A percentile compares a stretch with the other conserved stretches of the same genome.
These are phyloP conservation scores for Penicillium roqueforti DNA, from an alignment of 495 filamentous ascomycete genomes.

Conservation along the genomic window DNA sequence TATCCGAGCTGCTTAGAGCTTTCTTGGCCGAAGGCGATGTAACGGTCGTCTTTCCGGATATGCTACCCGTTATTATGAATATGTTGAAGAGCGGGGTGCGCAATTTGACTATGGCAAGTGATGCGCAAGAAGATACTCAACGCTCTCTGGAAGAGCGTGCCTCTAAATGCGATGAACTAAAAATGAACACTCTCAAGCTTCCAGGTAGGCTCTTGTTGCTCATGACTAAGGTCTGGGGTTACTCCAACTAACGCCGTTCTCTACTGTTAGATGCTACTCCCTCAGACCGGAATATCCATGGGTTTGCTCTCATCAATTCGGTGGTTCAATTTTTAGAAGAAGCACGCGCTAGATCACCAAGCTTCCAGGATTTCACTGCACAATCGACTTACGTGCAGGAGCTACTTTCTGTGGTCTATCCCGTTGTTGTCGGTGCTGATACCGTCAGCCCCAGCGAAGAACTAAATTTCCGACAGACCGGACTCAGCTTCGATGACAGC, in stretches of 20 bases:
- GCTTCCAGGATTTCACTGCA: slow-evolving; percentile 75
- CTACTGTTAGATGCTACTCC: slow-evolving; percentile 7
- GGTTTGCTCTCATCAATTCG: slow-evolving; percentile 54
- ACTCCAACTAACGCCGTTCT: background rate
- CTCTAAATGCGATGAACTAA: slow-evolving; percentile 12
- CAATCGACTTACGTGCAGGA: slow-evolving; percentile 74
- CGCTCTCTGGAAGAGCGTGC: slow-evolving; percentile 9
- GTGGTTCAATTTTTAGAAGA: slow-evolving; percentile 76
- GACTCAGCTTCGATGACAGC: slow-evolving; percentile 78
- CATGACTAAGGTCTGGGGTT: background rate
- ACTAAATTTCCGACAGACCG: slow-evolving; percentile 69
- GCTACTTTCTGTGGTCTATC: slow-evolving; percentile 74
- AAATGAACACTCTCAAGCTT: slow-evolving; percentile 17
- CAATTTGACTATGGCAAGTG: slow-evolving; percentile 31
- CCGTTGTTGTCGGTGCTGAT: slow-evolving; percentile 79
- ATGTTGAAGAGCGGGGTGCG: slow-evolving; percentile 84
- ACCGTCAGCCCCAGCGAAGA: slow-evolving; percentile 77
- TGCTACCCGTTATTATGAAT: slow-evolving; percentile 72
- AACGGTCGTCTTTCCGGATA: slow-evolving; percentile 69
- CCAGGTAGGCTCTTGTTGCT: slow-evolving; percentile 13
- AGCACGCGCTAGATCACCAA: slow-evolving; percentile 64
- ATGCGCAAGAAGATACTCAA: background rate
- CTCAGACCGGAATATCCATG: slow-evolving; percentile 17
- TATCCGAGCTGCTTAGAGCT: slow-evolving; percentile 64
- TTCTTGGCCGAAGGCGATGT: slow-evolving; percentile 54